Base-by-base conservation (phyloP, 768 basidiomycete genomes). In the Russula emetica region DNA sequence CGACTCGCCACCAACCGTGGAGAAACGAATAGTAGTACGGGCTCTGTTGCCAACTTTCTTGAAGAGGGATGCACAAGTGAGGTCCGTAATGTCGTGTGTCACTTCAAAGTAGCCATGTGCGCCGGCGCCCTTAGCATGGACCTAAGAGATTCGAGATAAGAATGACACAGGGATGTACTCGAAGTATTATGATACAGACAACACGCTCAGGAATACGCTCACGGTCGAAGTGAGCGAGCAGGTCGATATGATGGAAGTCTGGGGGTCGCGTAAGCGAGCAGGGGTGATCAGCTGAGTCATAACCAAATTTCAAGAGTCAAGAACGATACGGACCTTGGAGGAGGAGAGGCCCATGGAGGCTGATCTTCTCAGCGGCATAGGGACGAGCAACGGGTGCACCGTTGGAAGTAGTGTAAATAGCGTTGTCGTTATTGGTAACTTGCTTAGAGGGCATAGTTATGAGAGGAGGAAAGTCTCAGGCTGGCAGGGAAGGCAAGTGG, bases 121-220 rank as follows among this genome's bases (percentile, higher is more conserved):
- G 68, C 91, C 93, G 59, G 88, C 89, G 61, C 90, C 95, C 74
- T 94, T 96, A 66, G 93, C 92, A 72, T 94, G 94, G 58, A 94
- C 84, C 88, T 93, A 68, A 69, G 71, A 38, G 30, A 51, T 28
- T 49, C 18, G 22, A 34, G 44, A 44, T 63, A 32, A 57, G 49
- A 58, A 24, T 10, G n/a, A 16, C 3, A 18, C 3, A 47, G 11
- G 11, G 6, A 57, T 32, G 10, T 8, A 20, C 16, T 13, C 22
- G 26, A 32, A 11, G 20, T n/a, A 45, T 42, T 7, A 44, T 30
- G 26, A 38, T 47, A 79, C 84, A 68, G 74, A 87, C 93, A 68
- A 92, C 88, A 75, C 93, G 92, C 81, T 96, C 93, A 18, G 95
- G 96, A 71, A 98, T 96, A 73, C 96, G 89, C 76, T 97, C 94